Conservation (phyloP, 495 filamentous ascomycete species). For the Haplographium delicatum region DNA sequence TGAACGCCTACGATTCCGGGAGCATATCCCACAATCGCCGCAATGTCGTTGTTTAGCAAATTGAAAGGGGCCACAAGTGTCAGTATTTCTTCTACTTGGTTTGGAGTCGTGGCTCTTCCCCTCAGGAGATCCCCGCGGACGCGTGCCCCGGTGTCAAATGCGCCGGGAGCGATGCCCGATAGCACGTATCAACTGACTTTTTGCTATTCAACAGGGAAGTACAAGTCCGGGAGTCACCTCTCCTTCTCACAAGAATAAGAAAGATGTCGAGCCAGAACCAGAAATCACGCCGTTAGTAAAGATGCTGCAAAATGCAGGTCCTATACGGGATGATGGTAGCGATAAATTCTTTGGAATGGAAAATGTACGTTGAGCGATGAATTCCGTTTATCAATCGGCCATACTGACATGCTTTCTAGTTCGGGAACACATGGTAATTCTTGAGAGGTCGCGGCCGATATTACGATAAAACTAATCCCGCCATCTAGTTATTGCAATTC, state of each 20-base stretch:
- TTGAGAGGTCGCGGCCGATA: slow-evolving; percentile 24
- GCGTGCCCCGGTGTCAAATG: no score
- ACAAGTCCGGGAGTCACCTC: slow-evolving; percentile 18
- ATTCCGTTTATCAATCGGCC: slow-evolving; percentile 1
- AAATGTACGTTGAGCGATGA: slow-evolving; percentile 60
- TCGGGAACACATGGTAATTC: slow-evolving; percentile 88
- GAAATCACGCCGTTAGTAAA: slow-evolving; percentile 79
- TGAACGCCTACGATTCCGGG: neutral
- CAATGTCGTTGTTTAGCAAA: slow-evolving; percentile 26
- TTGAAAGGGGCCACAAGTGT: slow-evolving; percentile 22
- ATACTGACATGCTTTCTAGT: slow-evolving; percentile 47
- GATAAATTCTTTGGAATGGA: slow-evolving; percentile 99
- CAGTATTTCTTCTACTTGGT: slow-evolving; percentile 15
- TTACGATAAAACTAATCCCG: slow-evolving; percentile 14
- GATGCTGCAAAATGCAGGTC: slow-evolving; percentile 71
- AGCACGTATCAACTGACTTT: neutral
- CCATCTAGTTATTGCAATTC: slow-evolving; percentile 85
- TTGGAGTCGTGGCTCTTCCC: no score
- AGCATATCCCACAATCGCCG: neutral
- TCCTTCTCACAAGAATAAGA: slow-evolving; percentile 19
- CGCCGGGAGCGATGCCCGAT: no score
- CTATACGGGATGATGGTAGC: slow-evolving; percentile 79
- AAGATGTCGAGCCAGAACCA: slow-evolving; percentile 39
- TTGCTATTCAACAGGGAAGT: slow-evolving; percentile 10
- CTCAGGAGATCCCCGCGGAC: no score